Percentiles rank a stretch among this genome's conserved stretches.
Conservation (phyloP, 306 rosid genomes). For the Aeschynomene evenia region DNA sequence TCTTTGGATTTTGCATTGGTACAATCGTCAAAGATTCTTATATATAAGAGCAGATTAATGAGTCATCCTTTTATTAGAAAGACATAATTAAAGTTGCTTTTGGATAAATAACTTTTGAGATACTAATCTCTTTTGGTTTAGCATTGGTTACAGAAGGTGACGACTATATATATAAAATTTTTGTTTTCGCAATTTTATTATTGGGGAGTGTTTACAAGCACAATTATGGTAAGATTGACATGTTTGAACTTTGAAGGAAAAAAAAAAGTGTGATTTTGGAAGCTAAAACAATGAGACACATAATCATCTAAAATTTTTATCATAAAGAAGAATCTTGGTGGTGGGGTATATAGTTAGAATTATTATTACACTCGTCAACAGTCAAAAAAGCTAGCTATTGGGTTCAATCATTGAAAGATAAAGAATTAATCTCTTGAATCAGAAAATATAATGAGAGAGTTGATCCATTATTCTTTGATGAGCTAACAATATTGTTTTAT, state of each 20-base stretch:
- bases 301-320: conserved; percentile 21
- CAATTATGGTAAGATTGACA: background rate
- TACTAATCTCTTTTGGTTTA: conserved; percentile 28
- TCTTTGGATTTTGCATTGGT: conserved; percentile 17
- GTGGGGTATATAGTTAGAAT: background rate
- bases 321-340: conserved; percentile 27
- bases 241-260: too few relatives aligned
- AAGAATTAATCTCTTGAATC: conserved; percentile 12
- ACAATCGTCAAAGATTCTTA: conserved; percentile 30
- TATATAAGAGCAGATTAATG: background rate
- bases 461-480: background rate
- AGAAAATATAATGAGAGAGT: conserved; percentile 2
- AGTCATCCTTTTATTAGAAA: conserved; percentile 27
- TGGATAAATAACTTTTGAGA: background rate
- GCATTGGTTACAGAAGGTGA: background rate
- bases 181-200: background rate
- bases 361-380: conserved; percentile 1
- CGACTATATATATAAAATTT: background rate
- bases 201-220: background rate
- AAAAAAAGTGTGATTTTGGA: background rate
- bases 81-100: conserved; percentile 31
- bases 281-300: background rate
- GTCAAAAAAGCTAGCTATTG: conserved; percentile 26
- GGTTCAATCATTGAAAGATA: conserved; percentile 33
- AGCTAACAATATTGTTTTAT: background rate